Base-by-base conservation (phyloP, 176 grass and related monocot species). In the Elymus sibiricus region DNA sequence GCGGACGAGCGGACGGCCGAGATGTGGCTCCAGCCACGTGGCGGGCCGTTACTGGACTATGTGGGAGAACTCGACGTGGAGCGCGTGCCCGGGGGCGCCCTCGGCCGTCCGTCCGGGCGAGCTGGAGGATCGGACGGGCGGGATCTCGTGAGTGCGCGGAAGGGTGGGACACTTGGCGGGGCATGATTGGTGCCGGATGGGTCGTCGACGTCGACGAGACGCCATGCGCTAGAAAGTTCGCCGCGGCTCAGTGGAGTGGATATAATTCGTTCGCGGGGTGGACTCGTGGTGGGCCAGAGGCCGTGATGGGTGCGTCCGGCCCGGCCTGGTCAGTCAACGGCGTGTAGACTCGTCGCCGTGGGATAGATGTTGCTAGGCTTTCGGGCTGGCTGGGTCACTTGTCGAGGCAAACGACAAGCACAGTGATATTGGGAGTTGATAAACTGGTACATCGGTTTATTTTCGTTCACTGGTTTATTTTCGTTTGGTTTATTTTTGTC, bases 201-300 rank as follows among this genome's bases (percentile, higher is more conserved):
- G 56, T 35, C 63, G n/a, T 86, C 83, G 88, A 89, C 94, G 89
- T 91, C 77, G 84, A 77, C 32, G 74, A 21, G 2, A 11, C 44
- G 55, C 55, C 0, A 91, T 49, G 59, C 51, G 83, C 93, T 89
- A 89, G 91, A 95, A 95, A 62, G 68, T 93, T 93, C 88, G 74
- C 15, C 55, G 74, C 19, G 55, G 55, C 19, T 58, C 55, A 70
- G 77, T 58, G 77, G 82, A 53, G 49, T 53, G 49, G 49, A 53
- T 53, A 77, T 82, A 19, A 82, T 90, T 86, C 7, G 71, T 49
- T 77, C 49, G 53, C 8, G 39, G 39, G 28, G 21, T 6, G 27
- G 14, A 24, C 7, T 62, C 17, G 28, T 22, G 64, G 64, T 51
- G 47, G 77, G 59, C 4, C 79, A 34, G 4, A 13, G 1, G 67